Conservation (phyloP, 306 rosid genomes). For the Rubus parviflorus region DNA sequence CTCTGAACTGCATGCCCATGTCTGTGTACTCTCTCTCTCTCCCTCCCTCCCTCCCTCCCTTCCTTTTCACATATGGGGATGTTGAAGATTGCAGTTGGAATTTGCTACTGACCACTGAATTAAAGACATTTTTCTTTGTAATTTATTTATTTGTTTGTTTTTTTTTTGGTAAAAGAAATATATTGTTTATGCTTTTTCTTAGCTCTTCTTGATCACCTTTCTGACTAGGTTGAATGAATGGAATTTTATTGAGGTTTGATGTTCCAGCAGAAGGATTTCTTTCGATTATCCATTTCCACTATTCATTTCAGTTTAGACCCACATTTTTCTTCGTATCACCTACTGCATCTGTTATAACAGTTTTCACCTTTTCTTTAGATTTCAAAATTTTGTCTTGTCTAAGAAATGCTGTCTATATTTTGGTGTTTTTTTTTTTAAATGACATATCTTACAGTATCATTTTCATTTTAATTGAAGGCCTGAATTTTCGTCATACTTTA, state of each 20-base stretch:
- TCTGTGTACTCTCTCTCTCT: too few relatives aligned
- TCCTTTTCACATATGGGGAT: background rate
- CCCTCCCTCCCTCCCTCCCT: too few relatives aligned
- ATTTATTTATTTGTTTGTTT: background rate
- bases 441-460: conserved; percentile 15
- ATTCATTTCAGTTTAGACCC: background rate
- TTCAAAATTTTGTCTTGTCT: background rate
- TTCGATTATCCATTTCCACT: background rate
- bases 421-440: background rate
- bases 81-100: background rate
- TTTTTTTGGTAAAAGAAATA: background rate
- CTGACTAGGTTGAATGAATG: background rate
- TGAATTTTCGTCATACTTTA: conserved; percentile 81
- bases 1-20: background rate
- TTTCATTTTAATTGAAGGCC: conserved; percentile 49
- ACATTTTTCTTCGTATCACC: background rate
- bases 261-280: background rate
- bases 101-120: background rate
- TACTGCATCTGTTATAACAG: background rate
- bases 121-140: background rate
- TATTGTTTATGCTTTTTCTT: background rate
- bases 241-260: background rate
- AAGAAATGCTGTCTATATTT: background rate
- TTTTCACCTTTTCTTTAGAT: background rate
- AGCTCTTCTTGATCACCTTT: background rate